Percentiles rank a stretch among this genome's conserved stretches.
phyloP scores from a whole-genome alignment of 352 stramenopile genomes.

The Phytophthora agathidicida region DNA sequence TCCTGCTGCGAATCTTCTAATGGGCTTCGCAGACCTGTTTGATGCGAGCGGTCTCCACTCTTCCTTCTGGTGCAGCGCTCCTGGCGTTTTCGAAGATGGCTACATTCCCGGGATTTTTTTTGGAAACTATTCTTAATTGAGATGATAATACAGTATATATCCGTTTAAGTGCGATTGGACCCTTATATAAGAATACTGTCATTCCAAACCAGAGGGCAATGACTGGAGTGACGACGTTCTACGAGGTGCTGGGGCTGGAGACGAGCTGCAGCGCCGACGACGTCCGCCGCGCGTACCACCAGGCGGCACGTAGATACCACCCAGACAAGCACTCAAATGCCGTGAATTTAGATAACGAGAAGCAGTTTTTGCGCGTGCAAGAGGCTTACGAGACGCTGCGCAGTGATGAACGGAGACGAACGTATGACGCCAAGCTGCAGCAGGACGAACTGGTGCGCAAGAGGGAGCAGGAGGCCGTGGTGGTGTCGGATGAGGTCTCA shows the following conservation, averaged over 20 bases:
- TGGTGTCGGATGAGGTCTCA: constrained; percentile 71
- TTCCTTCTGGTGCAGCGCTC: no score
- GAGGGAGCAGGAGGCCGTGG: constrained; percentile 51
- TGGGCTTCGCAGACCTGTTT: no score
- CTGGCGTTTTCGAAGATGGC: no score
- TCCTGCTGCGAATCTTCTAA: no score
- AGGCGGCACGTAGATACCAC: constrained; percentile 57
- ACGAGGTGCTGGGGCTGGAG: constrained; percentile 59
- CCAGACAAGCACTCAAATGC: constrained; percentile 60
- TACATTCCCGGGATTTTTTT: no score
- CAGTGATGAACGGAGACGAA: constrained; percentile 37
- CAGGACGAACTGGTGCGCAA: constrained; percentile 40
- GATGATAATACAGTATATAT: no score
- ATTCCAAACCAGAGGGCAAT: no score
- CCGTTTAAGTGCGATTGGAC: no score
- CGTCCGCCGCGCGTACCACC: constrained; percentile 76
- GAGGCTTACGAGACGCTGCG: constrained; percentile 75
- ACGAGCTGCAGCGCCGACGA: constrained; percentile 57
- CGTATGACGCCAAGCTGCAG: constrained; percentile 63
- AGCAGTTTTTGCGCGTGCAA: constrained; percentile 65
- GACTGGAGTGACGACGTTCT: constrained; percentile 45
- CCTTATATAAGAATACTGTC: no score
- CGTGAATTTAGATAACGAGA: constrained; percentile 4
- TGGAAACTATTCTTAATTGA: no score
- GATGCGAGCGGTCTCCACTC: no score